Conservation (phyloP, 2,329 filamentous ascomycete genomes). For the Scedosporium minutisporum region DNA sequence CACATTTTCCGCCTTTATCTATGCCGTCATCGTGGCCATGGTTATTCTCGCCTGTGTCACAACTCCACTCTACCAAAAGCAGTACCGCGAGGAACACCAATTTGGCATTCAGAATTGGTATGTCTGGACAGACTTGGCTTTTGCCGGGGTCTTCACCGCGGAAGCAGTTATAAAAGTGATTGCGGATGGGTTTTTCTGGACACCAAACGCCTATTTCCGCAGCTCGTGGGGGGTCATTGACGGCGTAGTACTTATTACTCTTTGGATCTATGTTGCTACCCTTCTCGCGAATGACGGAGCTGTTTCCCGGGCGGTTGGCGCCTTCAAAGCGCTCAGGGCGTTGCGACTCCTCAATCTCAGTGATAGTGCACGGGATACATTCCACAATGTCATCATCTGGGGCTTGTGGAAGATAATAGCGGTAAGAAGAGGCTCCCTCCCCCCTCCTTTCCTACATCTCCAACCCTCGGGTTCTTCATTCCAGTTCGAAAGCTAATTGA, state of each 20-base stretch:
- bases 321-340: conserved; percentile 92
- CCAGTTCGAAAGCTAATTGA: conserved; percentile 10
- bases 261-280: conserved; percentile 91
- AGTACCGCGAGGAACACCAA: conserved; percentile 60
- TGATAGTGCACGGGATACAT: conserved; percentile 89
- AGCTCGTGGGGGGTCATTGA: conserved; percentile 97
- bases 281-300: conserved; percentile 72
- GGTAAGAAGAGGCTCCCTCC: conserved; percentile 32
- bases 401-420: conserved; percentile 92
- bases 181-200: conserved; percentile 92
- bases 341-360: conserved; percentile 88
- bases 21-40: conserved; percentile 91
- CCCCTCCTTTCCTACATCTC: background rate
- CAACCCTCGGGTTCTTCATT: background rate
- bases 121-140: conserved; percentile 84
- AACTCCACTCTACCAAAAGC: conserved; percentile 85
- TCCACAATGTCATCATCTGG: conserved; percentile 81
- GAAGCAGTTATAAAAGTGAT: conserved; percentile 89
- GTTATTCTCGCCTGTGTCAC: conserved; percentile 92
- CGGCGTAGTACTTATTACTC: conserved; percentile 76
- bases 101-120: conserved; percentile 76
- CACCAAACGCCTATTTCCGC: conserved; percentile 92
- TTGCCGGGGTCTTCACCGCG: conserved; percentile 74
- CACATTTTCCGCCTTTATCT: conserved; percentile 84
- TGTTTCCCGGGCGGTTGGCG: conserved; percentile 83